A percentile compares a stretch with the other conserved stretches of the same genome.
phyloP scores from a whole-genome alignment of 768 basidiomycete genomes.

The Suillus luteus region DNA sequence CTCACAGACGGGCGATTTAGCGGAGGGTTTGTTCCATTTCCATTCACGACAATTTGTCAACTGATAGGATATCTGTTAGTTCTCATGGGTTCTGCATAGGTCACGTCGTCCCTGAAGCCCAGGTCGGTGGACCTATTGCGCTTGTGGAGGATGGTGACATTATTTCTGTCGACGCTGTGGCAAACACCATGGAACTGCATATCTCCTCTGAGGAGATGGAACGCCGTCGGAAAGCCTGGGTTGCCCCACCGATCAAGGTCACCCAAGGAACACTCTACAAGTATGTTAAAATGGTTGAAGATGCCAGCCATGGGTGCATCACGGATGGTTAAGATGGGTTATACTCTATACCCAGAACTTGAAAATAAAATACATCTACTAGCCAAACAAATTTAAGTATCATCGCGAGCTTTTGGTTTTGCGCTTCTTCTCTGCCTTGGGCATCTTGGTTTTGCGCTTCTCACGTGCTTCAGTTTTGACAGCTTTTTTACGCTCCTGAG shows the following conservation, averaged over 20 bases:
- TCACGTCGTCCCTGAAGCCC: constrained; percentile 95
- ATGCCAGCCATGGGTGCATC: constrained; percentile 92
- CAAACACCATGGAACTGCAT: constrained; percentile 78
- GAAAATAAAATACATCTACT: constrained; percentile 9
- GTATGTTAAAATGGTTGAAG: constrained; percentile 84
- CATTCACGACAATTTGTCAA: constrained; percentile 20
- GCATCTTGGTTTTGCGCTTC: constrained; percentile 90
- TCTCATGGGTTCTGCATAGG: constrained; percentile 97
- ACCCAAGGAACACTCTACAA: constrained; percentile 84
- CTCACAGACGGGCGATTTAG: constrained; percentile 98
- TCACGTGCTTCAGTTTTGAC: constrained; percentile 86
- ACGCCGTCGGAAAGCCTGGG: constrained; percentile 71
- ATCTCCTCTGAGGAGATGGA: constrained; percentile 82
- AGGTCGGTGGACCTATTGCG: constrained; percentile 91
- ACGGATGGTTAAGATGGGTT: constrained; percentile 67
- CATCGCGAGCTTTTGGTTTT: constrained; percentile 58
- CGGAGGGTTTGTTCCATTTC: constrained; percentile 72
- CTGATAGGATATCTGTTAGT: constrained; percentile 41
- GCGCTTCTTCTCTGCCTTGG: constrained; percentile 92
- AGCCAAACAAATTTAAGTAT: constrained; percentile 18
- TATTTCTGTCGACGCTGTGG: constrained; percentile 86
- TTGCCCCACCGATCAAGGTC: constrained; percentile 82
- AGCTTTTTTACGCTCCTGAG: constrained; percentile 88
- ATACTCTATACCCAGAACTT: constrained; percentile 4
- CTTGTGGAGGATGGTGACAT: constrained; percentile 86